Base-by-base conservation (phyloP, 2,329 filamentous ascomycete species). In the Coniochaeta pulveracea region DNA sequence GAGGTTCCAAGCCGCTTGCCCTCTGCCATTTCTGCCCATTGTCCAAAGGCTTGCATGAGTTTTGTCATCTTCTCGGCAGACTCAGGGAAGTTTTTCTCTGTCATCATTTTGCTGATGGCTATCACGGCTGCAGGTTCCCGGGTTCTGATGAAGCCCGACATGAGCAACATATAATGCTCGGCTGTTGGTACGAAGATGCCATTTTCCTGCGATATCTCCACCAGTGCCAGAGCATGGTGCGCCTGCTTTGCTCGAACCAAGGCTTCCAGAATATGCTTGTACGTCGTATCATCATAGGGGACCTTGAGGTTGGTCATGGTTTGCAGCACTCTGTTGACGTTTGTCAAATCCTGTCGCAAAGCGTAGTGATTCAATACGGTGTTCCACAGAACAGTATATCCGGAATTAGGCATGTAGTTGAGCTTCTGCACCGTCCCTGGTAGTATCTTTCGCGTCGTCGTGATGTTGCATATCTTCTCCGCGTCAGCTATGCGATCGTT, bases 371-470 rank as follows among this genome's bases (percentile, higher is more conserved):
- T 65, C 4, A 95, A 60, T 19, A 95, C 57, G 34, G 74, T 66
- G 48, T 95, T 94, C 83, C 84, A 95, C 48, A 85, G 72, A 19
- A 66, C 61, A 3, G 76, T 76, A 15, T 69, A 60, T 7, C 28
- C 28, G 18, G 18, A 19, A n/a, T n/a, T n/a, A n/a, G n/a, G n/a
- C n/a, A n/a, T n/a, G n/a, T n/a, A n/a, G n/a, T n/a, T n/a, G n/a
- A n/a, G n/a, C 18, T 22, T 19, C 11, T 11, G 19, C 18, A 31
- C 22, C 28, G 19, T 19, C 9, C 15, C 28, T 8, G 28, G 28
- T 8, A 31, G 18, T 8, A 31, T 19, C 1, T 61, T 57, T 39
- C 64, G 61, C 10, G 56, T 54, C 15, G 76, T 60, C 19, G 75
- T 66, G 27, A 69, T 67, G 31, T 69, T 49, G 19, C 77, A 72